Percentiles rank a stretch among this genome's conserved stretches.
phyloP scores from a whole-genome alignment of 371 early-diverging fungal species.

The Mucor sp. region DNA sequence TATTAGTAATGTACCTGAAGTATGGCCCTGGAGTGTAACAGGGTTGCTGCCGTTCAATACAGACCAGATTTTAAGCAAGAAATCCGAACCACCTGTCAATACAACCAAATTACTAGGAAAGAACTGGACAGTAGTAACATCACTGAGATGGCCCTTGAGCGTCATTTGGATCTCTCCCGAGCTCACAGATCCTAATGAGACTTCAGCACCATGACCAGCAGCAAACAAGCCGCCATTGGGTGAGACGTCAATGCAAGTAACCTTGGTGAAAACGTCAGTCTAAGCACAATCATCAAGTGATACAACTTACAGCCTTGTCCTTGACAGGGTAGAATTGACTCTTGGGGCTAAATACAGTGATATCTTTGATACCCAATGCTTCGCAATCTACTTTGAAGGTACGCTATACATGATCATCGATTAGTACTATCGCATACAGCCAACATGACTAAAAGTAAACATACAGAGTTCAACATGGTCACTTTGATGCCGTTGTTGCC shows the following conservation, averaged over 20 bases:
- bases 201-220: conserved; percentile 40
- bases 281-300: background rate
- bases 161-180: conserved; percentile 48
- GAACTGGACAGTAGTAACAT: conserved; percentile 67
- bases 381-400: conserved; percentile 41
- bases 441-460: background rate
- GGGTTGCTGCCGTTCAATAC: conserved; percentile 75
- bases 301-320: conserved; percentile 11
- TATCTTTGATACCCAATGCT: conserved; percentile 4
- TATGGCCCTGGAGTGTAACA: conserved; percentile 73
- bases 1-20: conserved; percentile 37
- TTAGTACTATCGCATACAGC: background rate
- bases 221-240: conserved; percentile 59
- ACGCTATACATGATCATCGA: conserved; percentile 32
- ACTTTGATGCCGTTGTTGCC: conserved; percentile 30
- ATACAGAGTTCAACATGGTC: conserved; percentile 33
- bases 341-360: conserved; percentile 17
- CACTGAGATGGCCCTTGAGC: conserved; percentile 67
- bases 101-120: conserved; percentile 79
- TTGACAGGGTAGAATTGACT: conserved; percentile 12
- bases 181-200: conserved; percentile 43
- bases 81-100: conserved; percentile 72
- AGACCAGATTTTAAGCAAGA: conserved; percentile 74
- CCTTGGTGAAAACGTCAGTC: conserved; percentile 21
- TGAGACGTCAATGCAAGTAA: conserved; percentile 53